Evolutionary conservation across 768 basidiomycete genomes (phyloP), one percentile per base, ranked within the genome.

Genomic region (Termitomyces sp.): DNA sequence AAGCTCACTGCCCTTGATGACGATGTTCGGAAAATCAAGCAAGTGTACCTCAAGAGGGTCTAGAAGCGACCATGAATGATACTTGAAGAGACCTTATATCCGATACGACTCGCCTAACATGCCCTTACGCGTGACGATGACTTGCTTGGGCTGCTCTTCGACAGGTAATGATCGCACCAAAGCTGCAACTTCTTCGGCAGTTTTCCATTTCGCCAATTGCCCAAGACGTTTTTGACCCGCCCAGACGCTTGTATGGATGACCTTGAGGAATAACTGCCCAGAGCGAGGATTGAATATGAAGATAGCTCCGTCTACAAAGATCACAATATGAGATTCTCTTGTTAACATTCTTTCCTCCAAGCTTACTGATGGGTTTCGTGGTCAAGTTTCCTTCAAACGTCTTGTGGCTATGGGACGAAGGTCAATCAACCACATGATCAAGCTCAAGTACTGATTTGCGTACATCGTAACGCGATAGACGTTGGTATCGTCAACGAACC

Each of bases 181-280:
- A 0, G 97, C 97, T 37, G 97, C 97, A 10, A 98, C 97, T 87
- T 99, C 97, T 85, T 99, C 97, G 17, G 97, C 97, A 6, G 96
- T 98, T 77, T 97, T 97, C 95, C 97, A 98, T 75, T 98, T 99
- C 38, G 97, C 97, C 50, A 98, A 82, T 73, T 99, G 97, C 56
- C 97, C 97, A 49, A 99, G 85, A 87, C 97, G 97, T 73, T 99
- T 99, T 73, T 99, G 97, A 67, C 97, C 97, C 55, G 97, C 97
- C 97, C 97, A 99, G n/a, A 98, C 97, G 66, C 95, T 98, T 3
- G 97, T 99, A 71, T 99, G 97, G 60, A 99, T 99, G 73, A 99
- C 89, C 78, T 99, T 99, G 71, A 99, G 73, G 86, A 98, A 98
- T 37, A 98, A 73, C 66, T 99, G 97, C 30, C 97, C 97, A 28